Evolutionary conservation across 2,329 filamentous ascomycete species (phyloP).

Genomic region (Corniculantispora saksenae): DNA sequence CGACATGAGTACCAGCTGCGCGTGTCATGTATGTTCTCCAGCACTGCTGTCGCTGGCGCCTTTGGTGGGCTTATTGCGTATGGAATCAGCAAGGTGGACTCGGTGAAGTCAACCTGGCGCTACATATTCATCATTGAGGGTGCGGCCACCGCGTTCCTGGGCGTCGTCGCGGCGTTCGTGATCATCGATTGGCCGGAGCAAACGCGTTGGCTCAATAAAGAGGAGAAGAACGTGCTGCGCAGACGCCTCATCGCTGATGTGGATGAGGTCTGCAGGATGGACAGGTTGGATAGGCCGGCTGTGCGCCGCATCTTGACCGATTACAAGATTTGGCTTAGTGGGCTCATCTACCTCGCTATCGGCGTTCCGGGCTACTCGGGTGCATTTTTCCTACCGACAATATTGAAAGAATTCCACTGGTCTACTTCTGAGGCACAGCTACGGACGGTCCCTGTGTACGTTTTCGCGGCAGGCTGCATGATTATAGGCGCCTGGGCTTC

Average conservation of each 20-base stretch:
- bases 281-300: slow-evolving; percentile 51
- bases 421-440: slow-evolving; percentile 36
- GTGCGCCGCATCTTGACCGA: slow-evolving; percentile 48
- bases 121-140: slow-evolving; percentile 66
- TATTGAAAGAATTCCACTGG: slow-evolving; percentile 39
- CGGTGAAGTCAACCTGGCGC: slow-evolving; percentile 67
- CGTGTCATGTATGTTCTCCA: slow-evolving; percentile 72
- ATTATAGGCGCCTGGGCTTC: slow-evolving; percentile 44
- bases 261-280: slow-evolving; percentile 49
- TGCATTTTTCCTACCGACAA: slow-evolving; percentile 41
- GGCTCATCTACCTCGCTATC: slow-evolving; percentile 37
- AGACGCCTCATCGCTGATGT: slow-evolving; percentile 42
- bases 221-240: slow-evolving; percentile 44
- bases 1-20: slow-evolving; percentile 71
- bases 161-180: slow-evolving; percentile 27
- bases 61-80: slow-evolving; percentile 73
- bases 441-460: slow-evolving; percentile 39
- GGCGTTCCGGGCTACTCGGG: slow-evolving; percentile 48
- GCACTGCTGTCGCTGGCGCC: slow-evolving; percentile 69
- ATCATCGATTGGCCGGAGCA: slow-evolving; percentile 41
- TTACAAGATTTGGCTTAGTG: slow-evolving; percentile 46
- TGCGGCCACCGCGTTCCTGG: slow-evolving; percentile 42
- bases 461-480: slow-evolving; percentile 34
- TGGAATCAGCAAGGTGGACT: slow-evolving; percentile 72
- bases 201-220: slow-evolving; percentile 40